Conservation (phyloP, 2,329 filamentous ascomycete genomes). For the Epichloe gansuensis region DNA sequence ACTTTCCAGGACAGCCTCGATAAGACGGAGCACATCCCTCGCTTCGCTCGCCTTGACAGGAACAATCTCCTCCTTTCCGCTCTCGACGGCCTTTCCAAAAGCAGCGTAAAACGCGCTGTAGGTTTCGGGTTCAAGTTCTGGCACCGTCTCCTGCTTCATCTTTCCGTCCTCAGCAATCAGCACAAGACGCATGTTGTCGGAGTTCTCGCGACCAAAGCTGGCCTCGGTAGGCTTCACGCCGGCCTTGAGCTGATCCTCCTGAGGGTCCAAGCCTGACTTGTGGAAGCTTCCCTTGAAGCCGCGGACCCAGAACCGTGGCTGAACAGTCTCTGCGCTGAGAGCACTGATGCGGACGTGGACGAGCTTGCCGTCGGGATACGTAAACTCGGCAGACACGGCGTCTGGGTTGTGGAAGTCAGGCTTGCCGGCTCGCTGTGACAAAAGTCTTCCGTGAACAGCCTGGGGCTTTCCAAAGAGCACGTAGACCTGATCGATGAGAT, state of each 20-base stretch:
- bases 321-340: conserved; percentile 53
- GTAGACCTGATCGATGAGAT: conserved; percentile 65
- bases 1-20: conserved; percentile 40
- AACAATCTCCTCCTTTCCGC: conserved; percentile 35
- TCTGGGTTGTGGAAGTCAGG: conserved; percentile 39
- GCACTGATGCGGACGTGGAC: conserved; percentile 58
- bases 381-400: conserved; percentile 49
- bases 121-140: conserved; percentile 51
- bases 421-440: conserved; percentile 46
- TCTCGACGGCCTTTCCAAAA: conserved; percentile 34
- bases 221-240: conserved; percentile 49
- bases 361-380: conserved; percentile 49
- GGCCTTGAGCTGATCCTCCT: conserved; percentile 59
- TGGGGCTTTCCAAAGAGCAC: conserved; percentile 56
- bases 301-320: conserved; percentile 65
- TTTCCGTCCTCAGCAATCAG: conserved; percentile 38
- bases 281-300: conserved; percentile 63
- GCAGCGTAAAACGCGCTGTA: conserved; percentile 55
- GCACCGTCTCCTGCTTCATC: conserved; percentile 34
- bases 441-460: conserved; percentile 53
- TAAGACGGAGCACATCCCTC: conserved; percentile 37
- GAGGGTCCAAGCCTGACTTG: conserved; percentile 58
- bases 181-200: conserved; percentile 46
- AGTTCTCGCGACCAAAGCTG: conserved; percentile 52
- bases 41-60: conserved; percentile 41